These are phyloP conservation scores for Trametes versicolor DNA, from an alignment of 1,284 basidiomycete species.

Conservation along the genomic window DNA sequence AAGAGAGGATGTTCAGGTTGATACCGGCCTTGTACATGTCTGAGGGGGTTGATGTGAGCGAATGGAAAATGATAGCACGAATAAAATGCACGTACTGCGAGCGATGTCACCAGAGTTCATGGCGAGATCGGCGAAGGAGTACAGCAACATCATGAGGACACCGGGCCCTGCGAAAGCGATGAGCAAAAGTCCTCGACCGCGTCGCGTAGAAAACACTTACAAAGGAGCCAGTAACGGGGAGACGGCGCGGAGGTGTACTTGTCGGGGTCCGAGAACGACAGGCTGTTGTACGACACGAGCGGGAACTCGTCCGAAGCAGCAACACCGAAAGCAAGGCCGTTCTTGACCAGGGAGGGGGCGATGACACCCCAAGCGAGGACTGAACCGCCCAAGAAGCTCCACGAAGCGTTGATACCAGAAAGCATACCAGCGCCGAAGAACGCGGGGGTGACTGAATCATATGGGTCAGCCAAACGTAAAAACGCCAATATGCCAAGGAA, in stretches of 20 bases:
- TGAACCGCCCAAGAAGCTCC: constrained; percentile 69
- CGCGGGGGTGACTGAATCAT: constrained; percentile 63
- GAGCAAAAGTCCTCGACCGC: neutral
- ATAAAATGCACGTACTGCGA: neutral
- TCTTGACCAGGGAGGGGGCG: constrained; percentile 63
- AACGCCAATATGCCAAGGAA: neutral
- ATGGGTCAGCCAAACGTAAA: constrained; percentile 26
- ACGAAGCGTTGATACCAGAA: constrained; percentile 70
- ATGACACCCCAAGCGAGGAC: constrained; percentile 75
- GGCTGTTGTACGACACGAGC: constrained; percentile 51
- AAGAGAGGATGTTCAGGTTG: constrained; percentile 30
- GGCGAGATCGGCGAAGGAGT: constrained; percentile 47
- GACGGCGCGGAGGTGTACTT: constrained; percentile 56
- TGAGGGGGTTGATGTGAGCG: neutral
- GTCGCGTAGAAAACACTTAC: constrained; percentile 2
- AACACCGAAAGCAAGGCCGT: constrained; percentile 58
- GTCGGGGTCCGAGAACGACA: constrained; percentile 56
- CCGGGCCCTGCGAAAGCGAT: constrained; percentile 57
- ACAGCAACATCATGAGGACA: constrained; percentile 62
- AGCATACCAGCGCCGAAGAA: constrained; percentile 78
- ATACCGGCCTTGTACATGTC: constrained; percentile 28
- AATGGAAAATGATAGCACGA: neutral
- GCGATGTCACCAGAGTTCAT: constrained; percentile 34
- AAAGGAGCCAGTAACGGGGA: constrained; percentile 76
- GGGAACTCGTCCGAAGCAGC: constrained; percentile 54